A percentile compares a stretch with the other conserved stretches of the same genome.
phyloP scores from a whole-genome alignment of 768 basidiomycete species.

The Tulasnella sp. region DNA sequence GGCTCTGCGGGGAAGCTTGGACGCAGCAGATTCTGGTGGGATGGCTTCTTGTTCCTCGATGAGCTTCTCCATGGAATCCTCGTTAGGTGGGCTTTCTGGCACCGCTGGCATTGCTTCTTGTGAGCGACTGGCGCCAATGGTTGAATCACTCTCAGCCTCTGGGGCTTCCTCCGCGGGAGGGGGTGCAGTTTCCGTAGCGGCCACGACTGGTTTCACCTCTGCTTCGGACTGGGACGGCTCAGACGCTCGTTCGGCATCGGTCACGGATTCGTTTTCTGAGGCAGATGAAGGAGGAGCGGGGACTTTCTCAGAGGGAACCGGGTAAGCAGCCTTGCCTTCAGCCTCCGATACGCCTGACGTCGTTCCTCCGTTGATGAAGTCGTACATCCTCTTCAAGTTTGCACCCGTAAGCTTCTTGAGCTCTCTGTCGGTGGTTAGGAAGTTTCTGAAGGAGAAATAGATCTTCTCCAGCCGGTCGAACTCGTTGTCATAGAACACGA shows the following conservation, averaged over 20 bases:
- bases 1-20: conserved; percentile 44
- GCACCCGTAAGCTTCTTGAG: conserved; percentile 43
- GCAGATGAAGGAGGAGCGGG: conserved; percentile 42
- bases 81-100: background rate
- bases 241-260: conserved; percentile 52
- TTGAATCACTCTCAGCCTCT: conserved; percentile 82
- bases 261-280: conserved; percentile 59
- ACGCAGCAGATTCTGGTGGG: conserved; percentile 37
- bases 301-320: conserved; percentile 48
- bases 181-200: background rate
- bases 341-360: conserved; percentile 68
- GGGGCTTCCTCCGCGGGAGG: conserved; percentile 19
- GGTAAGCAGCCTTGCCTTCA: conserved; percentile 56
- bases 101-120: conserved; percentile 16
- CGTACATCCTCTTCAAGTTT: conserved; percentile 38
- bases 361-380: conserved; percentile 31
- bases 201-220: conserved; percentile 38
- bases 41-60: conserved; percentile 29
- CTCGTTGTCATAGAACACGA: conserved; percentile 96
- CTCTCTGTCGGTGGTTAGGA: conserved; percentile 55
- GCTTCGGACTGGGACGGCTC: conserved; percentile 49
- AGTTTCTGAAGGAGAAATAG: conserved; percentile 35
- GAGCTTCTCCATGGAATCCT: conserved; percentile 22
- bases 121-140: conserved; percentile 60
- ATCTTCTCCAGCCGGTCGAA: conserved; percentile 71